Conservation (phyloP, 345 rosid genomes). For the Euphorbia lathyris region DNA sequence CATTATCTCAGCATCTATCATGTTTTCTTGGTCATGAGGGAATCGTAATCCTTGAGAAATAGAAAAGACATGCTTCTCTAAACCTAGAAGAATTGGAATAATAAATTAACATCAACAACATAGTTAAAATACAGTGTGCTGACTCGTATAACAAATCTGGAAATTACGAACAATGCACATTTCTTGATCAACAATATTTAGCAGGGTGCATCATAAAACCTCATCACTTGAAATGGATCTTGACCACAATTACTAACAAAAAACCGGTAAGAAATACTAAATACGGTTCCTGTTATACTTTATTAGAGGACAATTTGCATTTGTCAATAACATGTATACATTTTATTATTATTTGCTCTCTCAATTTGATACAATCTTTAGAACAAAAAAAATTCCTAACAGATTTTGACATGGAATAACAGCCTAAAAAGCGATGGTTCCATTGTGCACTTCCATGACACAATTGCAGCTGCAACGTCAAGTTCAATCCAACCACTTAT, state of each 20-base stretch:
- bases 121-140: background rate
- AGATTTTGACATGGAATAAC: background rate
- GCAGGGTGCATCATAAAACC: background rate
- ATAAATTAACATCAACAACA: background rate
- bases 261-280: no score
- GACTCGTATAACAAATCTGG: background rate
- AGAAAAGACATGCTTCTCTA: background rate
- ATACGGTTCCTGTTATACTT: no score
- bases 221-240: background rate
- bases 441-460: background rate
- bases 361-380: background rate
- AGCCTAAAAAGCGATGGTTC: background rate
- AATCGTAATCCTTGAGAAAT: no score
- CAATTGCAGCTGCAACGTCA: background rate
- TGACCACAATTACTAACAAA: background rate
- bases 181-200: background rate
- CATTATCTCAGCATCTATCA: no score
- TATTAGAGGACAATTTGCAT: background rate
- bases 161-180: background rate
- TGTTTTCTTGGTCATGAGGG: no score
- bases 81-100: background rate
- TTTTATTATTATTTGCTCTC: no score
- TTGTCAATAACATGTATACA: background rate
- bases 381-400: background rate
- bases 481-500: background rate